These are phyloP conservation scores for Amphirosellinia nigrospora DNA, from an alignment of 495 filamentous ascomycete species.

Conservation along the genomic window DNA sequence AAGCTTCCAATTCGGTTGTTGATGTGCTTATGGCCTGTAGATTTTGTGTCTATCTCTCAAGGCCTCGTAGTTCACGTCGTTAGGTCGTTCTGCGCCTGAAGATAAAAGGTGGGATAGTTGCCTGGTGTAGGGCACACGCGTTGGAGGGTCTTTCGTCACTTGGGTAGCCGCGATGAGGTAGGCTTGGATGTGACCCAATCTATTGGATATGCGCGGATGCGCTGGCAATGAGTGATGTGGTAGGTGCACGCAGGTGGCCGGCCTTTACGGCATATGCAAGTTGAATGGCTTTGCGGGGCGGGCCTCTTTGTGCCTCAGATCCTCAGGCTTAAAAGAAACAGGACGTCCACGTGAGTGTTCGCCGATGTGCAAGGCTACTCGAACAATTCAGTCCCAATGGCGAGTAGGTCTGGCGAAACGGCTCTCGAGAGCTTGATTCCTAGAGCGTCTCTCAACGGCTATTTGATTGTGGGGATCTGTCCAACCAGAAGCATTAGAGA, in stretches of 20 bases:
- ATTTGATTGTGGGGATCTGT: constrained; percentile 45
- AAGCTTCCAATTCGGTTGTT: constrained; percentile 37
- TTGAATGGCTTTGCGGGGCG: constrained; percentile 59
- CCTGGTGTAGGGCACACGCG: constrained; percentile 50
- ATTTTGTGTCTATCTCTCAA: constrained; percentile 11
- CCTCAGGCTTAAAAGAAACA: constrained; percentile 38
- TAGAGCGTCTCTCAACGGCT: constrained; percentile 38
- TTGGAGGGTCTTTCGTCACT: constrained; percentile 51
- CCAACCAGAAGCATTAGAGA: constrained; percentile 58
- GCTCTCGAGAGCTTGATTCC: constrained; percentile 42
- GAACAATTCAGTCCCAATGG: constrained; percentile 22
- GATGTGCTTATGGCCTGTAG: constrained; percentile 28
- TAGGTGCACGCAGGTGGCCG: constrained; percentile 58
- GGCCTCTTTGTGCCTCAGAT: constrained; percentile 52
- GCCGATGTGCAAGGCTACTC: constrained; percentile 28
- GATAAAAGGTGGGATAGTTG: constrained; percentile 43
- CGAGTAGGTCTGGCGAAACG: constrained; percentile 40
- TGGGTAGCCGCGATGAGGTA: constrained; percentile 54
- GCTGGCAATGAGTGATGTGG: constrained; percentile 61
- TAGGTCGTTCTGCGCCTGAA: constrained; percentile 32
- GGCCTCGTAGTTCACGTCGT: constrained; percentile 14
- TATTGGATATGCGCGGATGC: constrained; percentile 64
- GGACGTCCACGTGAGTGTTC: constrained; percentile 54
- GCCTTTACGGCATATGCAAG: constrained; percentile 63
- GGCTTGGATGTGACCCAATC: constrained; percentile 60